These are phyloP conservation scores for Leptosphaerulina australis DNA, from an alignment of 2,329 filamentous ascomycete genomes.

Conservation along the genomic window DNA sequence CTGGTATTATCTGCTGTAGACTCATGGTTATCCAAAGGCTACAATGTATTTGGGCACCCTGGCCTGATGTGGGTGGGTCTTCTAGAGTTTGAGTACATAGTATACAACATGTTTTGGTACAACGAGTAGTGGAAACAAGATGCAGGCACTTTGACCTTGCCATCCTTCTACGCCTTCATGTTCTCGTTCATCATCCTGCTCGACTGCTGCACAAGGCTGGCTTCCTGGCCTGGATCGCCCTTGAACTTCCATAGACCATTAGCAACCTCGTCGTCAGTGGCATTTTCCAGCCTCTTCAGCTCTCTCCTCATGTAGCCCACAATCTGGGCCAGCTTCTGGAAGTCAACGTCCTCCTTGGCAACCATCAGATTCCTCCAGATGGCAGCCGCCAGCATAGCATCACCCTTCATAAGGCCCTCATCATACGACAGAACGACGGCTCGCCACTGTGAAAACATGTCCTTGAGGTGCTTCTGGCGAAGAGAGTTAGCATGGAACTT, in stretches of 20 bases:
- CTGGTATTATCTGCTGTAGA: neutral
- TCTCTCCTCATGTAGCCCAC: conserved; percentile 68
- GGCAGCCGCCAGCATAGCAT: conserved; percentile 78
- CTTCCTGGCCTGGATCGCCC: conserved; percentile 51
- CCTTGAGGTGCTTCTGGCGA: conserved; percentile 72
- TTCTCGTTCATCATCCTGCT: conserved; percentile 35
- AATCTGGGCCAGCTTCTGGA: conserved; percentile 65
- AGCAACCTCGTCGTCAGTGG: conserved; percentile 60
- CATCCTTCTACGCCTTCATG: conserved; percentile 13
- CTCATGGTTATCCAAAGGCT: no score
- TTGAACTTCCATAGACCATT: conserved; percentile 57
- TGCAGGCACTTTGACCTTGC: neutral
- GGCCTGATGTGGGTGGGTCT: neutral
- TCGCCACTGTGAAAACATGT: conserved; percentile 92
- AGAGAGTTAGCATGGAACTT: conserved; percentile 63
- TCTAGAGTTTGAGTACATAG: conserved; percentile 7
- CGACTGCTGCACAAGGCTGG: conserved; percentile 31
- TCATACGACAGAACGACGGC: conserved; percentile 84
- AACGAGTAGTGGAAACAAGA: neutral
- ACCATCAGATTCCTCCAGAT: conserved; percentile 95
- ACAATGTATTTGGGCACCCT: neutral
- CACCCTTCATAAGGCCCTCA: conserved; percentile 77
- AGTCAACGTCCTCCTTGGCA: conserved; percentile 67
- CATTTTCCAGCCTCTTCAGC: conserved; percentile 59
- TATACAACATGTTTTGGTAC: conserved; percentile 4